phyloP scores from a whole-genome alignment of 495 filamentous ascomycete species.

The Aspergillus hancockii region DNA sequence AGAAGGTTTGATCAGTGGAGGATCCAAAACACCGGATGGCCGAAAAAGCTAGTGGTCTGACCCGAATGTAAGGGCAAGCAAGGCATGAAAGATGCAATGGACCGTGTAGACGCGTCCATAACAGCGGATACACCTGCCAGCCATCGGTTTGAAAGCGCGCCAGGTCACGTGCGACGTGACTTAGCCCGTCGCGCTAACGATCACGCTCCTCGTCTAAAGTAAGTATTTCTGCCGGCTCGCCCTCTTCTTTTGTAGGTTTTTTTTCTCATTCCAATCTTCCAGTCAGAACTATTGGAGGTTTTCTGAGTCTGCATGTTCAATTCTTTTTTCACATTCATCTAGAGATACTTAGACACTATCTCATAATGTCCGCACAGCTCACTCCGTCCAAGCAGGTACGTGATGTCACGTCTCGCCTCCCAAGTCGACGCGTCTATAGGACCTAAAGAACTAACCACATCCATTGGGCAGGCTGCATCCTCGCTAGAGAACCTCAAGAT shows the following conservation, averaged over 20 bases:
- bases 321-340: slow-evolving; percentile 18
- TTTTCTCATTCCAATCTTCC: slow-evolving; percentile 26
- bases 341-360: slow-evolving; percentile 19
- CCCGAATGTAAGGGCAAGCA: not conserved
- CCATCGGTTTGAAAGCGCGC: slow-evolving; percentile 21
- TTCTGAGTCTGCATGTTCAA: slow-evolving; percentile 26
- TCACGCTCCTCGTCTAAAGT: slow-evolving; percentile 36
- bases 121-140: slow-evolving; percentile 15
- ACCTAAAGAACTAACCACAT: slow-evolving; percentile 26
- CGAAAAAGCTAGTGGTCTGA: slow-evolving; percentile 16
- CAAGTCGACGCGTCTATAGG: slow-evolving; percentile 35
- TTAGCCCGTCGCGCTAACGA: slow-evolving; percentile 46
- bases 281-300: slow-evolving; percentile 12
- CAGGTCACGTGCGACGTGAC: slow-evolving; percentile 50
- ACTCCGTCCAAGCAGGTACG: slow-evolving; percentile 88
- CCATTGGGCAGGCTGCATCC: slow-evolving; percentile 66
- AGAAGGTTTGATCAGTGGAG: slow-evolving; percentile 10
- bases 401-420: slow-evolving; percentile 44
- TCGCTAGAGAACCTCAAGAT: slow-evolving; percentile 88
- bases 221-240: slow-evolving; percentile 33
- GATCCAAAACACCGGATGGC: slow-evolving; percentile 10
- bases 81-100: not conserved
- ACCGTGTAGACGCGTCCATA: slow-evolving; percentile 12
- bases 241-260: slow-evolving; percentile 23
- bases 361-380: slow-evolving; percentile 67